A percentile compares a stretch with the other conserved stretches of the same genome.
Evolutionary conservation across 257 asterid genomes (phyloP).

Genomic region (Eucommia ulmoides): DNA sequence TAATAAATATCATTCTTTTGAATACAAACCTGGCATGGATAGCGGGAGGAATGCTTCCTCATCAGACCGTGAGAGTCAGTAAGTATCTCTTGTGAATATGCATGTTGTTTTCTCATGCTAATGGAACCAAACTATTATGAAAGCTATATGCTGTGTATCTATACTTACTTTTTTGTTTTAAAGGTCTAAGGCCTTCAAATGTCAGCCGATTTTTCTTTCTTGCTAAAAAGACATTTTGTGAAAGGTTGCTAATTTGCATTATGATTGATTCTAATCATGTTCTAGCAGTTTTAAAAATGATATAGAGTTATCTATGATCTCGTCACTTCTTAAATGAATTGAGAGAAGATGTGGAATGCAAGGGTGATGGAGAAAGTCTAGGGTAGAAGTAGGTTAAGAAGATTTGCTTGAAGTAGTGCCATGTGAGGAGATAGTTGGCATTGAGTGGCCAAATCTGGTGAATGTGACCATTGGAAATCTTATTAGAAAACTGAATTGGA

Average conservation of each 20-base stretch:
- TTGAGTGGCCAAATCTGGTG: no score
- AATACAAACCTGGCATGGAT: constrained; percentile 55
- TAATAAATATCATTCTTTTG: constrained; percentile 55
- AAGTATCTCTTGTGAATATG: no score
- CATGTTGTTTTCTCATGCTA: neutral
- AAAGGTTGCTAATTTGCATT: neutral
- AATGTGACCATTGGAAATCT: no score
- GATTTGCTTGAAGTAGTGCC: neutral
- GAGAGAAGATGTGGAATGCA: neutral
- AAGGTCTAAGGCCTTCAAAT: neutral
- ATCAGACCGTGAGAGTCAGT: constrained; percentile 89
- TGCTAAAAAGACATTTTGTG: neutral
- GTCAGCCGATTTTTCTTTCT: neutral
- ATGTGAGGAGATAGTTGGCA: no score
- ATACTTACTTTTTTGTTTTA: no score
- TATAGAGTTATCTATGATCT: neutral
- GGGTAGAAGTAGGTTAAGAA: no score
- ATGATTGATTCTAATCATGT: neutral
- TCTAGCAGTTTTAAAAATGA: neutral
- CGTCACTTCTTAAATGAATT: neutral
- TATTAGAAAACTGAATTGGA: no score
- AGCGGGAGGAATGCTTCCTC: constrained; percentile 61
- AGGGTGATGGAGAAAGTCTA: neutral
- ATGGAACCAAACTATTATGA: no score
- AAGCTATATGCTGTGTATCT: no score